These are phyloP conservation scores for Sarcodon sp. DNA, from an alignment of 768 basidiomycete genomes.

Conservation along the genomic window DNA sequence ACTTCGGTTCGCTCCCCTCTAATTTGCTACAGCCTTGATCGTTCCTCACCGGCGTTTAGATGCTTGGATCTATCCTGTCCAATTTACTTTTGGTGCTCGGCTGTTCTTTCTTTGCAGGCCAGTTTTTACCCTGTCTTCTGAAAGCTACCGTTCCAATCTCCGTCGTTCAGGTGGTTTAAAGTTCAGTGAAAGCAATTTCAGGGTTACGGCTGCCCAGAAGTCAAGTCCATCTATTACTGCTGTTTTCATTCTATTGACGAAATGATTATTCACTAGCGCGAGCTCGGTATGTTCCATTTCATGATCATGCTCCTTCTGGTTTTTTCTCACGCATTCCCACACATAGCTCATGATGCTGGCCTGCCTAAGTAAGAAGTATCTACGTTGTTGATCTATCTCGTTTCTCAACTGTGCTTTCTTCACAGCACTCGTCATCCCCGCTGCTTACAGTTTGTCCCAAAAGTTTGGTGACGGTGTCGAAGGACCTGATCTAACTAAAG, in stretches of 20 bases:
- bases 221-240: slow-evolving; percentile 62
- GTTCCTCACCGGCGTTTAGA: slow-evolving; percentile 23
- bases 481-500: background rate
- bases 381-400: background rate
- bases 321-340: slow-evolving; percentile 2
- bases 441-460: slow-evolving; percentile 9
- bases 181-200: slow-evolving; percentile 59
- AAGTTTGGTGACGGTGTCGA: too few species aligned
- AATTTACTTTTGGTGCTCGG: slow-evolving; percentile 87
- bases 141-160: background rate
- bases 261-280: slow-evolving; percentile 13
- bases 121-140: too few species aligned
- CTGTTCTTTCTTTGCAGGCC: slow-evolving; percentile 60
- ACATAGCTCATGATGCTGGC: slow-evolving; percentile 71
- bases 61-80: slow-evolving; percentile 86
- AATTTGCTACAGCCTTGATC: background rate
- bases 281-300: slow-evolving; percentile 22
- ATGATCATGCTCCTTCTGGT: background rate
- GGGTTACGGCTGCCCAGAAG: slow-evolving; percentile 78
- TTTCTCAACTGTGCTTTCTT: slow-evolving; percentile 12
- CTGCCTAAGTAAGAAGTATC: slow-evolving; percentile 54
- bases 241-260: slow-evolving; percentile 39
- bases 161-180: slow-evolving; percentile 40
- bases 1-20: slow-evolving; percentile 47
- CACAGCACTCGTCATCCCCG: slow-evolving; percentile 22